Evolutionary conservation across 139 green algal species (phyloP).

Genomic region (Yamagishiella unicocca): DNA sequence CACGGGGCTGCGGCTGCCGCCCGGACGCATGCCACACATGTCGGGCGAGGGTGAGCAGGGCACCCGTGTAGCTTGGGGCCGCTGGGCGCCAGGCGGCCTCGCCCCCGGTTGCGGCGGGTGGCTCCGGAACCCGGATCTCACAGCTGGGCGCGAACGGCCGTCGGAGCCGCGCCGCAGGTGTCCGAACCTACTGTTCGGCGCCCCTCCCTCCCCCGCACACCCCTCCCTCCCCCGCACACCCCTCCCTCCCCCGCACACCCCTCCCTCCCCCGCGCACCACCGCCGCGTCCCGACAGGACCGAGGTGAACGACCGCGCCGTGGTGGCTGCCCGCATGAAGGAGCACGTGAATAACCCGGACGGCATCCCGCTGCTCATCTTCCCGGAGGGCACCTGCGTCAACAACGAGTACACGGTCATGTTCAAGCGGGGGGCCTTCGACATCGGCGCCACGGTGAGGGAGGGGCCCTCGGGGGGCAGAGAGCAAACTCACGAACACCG

Average conservation of each 20-base stretch:
- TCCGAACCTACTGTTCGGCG: too few relatives aligned
- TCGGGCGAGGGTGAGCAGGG: too few relatives aligned
- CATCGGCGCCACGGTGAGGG: constrained; percentile 78
- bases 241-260: not conserved
- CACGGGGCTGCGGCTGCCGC: too few relatives aligned
- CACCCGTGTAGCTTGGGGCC: too few relatives aligned
- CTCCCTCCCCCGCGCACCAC: not conserved
- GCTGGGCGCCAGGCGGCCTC: too few relatives aligned
- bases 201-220: too few relatives aligned
- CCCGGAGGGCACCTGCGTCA: constrained; percentile 99
- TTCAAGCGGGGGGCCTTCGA: constrained; percentile 99
- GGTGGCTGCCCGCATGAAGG: constrained; percentile 84
- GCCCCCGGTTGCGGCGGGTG: too few relatives aligned
- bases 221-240: not conserved
- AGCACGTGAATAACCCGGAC: constrained; percentile 82
- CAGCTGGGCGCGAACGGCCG: too few relatives aligned
- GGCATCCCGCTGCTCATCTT: constrained; percentile 97
- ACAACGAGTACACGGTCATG: constrained; percentile 99
- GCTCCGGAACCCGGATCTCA: too few relatives aligned
- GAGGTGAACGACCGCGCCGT: constrained; percentile 90
- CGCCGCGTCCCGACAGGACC: constrained; percentile 14
- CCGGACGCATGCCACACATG: too few relatives aligned
- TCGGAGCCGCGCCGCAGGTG: too few relatives aligned
- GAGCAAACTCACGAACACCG: too few relatives aligned
- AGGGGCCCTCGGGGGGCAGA: not conserved